Percentiles rank a stretch among this genome's conserved stretches.
Conservation (phyloP, 1,284 basidiomycete genomes). For the Takashimella koratensis region DNA sequence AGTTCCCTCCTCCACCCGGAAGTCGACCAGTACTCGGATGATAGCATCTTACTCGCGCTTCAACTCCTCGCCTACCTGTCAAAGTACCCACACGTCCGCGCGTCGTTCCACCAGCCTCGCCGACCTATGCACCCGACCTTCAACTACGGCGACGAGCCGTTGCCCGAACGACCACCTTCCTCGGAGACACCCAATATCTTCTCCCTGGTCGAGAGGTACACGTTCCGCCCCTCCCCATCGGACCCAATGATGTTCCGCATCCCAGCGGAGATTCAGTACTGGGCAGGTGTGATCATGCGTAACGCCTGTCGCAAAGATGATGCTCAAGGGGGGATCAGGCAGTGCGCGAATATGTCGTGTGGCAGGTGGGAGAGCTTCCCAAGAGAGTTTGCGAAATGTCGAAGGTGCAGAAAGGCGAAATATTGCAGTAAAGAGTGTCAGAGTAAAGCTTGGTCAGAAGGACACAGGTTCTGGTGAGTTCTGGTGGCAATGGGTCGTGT, state of each 20-base stretch:
- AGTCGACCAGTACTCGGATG: slow-evolving; percentile 72
- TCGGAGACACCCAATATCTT: slow-evolving; percentile 74
- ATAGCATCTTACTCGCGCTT: slow-evolving; percentile 85
- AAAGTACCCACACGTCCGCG: slow-evolving; percentile 97
- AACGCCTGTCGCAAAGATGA: slow-evolving; percentile 99
- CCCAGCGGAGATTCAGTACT: slow-evolving; percentile 92
- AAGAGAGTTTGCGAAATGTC: slow-evolving; percentile 94
- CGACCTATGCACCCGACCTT: slow-evolving; percentile 50
- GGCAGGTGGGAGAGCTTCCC: slow-evolving; percentile 92
- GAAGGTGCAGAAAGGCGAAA: slow-evolving; percentile 94
- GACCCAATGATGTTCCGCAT: slow-evolving; percentile 70
- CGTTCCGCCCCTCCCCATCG: slow-evolving; percentile 79
- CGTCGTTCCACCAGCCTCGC: slow-evolving; percentile 86
- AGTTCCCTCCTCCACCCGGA: slow-evolving; percentile 38
- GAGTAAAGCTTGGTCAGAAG: slow-evolving; percentile 93
- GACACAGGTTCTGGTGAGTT: slow-evolving; percentile 67
- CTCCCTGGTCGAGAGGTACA: slow-evolving; percentile 92
- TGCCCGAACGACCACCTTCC: slow-evolving; percentile 42
- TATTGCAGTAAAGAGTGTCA: slow-evolving; percentile 99
- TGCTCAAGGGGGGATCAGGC: slow-evolving; percentile 82
- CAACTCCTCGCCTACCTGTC: slow-evolving; percentile 94
- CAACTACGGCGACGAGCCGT: slow-evolving; percentile 37
- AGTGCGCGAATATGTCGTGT: slow-evolving; percentile 98
- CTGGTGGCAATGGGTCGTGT: too few species aligned
- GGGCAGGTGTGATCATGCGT: slow-evolving; percentile 99